A percentile compares a stretch with the other conserved stretches of the same genome.
Conservation (phyloP, 768 basidiomycete genomes). For the Psilocybe cubensis region DNA sequence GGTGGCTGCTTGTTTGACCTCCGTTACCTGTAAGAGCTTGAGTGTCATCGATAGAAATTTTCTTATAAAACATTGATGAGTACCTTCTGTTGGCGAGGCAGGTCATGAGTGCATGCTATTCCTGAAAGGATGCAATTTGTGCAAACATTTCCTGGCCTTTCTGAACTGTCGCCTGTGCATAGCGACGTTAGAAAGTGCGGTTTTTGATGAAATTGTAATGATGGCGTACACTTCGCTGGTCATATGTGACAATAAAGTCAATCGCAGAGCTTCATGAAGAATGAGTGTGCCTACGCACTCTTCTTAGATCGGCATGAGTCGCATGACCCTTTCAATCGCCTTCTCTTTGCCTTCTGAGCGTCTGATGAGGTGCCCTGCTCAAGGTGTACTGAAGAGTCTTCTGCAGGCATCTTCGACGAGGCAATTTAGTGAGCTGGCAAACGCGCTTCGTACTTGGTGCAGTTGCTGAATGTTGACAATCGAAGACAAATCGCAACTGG, state of each 20-base stretch:
- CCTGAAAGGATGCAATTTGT: slow-evolving; percentile 56
- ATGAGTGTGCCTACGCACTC: slow-evolving; percentile 26
- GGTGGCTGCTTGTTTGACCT: slow-evolving; percentile 26
- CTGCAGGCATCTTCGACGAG: background rate
- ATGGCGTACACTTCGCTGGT: slow-evolving; percentile 42
- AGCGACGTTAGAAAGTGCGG: background rate
- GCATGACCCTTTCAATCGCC: slow-evolving; percentile 47
- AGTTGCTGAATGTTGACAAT: background rate
- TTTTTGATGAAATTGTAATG: background rate
- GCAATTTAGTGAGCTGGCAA: background rate
- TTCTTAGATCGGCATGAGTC: slow-evolving; percentile 50
- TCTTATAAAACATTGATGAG: slow-evolving; percentile 12
- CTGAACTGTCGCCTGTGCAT: slow-evolving; percentile 60
- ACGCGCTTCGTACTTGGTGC: background rate
- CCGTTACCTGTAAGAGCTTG: slow-evolving; percentile 25
- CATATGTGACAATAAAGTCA: background rate
- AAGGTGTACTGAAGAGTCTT: background rate
- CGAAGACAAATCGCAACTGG: background rate
- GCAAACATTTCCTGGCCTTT: slow-evolving; percentile 56
- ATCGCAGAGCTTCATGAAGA: background rate
- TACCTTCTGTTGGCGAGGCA: slow-evolving; percentile 54
- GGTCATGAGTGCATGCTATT: slow-evolving; percentile 56
- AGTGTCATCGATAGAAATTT: background rate
- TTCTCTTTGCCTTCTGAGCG: slow-evolving; percentile 31
- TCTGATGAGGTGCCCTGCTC: background rate